These are phyloP conservation scores for Zea luxurians DNA, from an alignment of 176 grass and related monocot genomes.

Conservation along the genomic window DNA sequence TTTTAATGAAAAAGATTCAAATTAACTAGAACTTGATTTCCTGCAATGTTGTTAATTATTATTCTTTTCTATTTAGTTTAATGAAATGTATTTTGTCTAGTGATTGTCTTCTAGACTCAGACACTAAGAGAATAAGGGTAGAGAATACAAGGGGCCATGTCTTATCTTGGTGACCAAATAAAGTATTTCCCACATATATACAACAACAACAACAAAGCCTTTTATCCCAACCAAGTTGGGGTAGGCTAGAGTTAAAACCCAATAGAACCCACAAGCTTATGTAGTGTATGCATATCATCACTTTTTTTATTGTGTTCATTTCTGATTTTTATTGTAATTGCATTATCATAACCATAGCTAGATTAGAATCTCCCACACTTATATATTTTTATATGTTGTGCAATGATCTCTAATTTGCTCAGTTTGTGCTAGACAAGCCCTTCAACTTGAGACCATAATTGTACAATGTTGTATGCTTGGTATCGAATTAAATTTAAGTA, in stretches of 20 bases:
- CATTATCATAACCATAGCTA: no score
- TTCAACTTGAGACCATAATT: background rate
- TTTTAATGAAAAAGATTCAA: no score
- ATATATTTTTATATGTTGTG: background rate
- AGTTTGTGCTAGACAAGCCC: background rate
- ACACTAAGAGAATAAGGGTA: background rate
- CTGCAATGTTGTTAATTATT: background rate
- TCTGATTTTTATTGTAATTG: no score
- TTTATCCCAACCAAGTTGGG: no score
- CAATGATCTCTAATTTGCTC: background rate
- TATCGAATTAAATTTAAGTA: background rate
- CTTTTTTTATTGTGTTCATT: no score
- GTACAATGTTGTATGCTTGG: background rate
- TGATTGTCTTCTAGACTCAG: background rate
- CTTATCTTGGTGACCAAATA: background rate
- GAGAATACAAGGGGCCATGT: no score
- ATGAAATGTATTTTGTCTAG: background rate
- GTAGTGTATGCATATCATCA: background rate
- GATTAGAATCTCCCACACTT: no score
- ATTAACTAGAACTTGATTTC: constrained; percentile 14
- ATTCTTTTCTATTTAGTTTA: background rate
- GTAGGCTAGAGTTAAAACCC: no score
- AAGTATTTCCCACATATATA: background rate
- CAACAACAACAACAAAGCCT: no score
- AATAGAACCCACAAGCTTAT: background rate